Percentiles rank a stretch among this genome's conserved stretches.
phyloP scores from a whole-genome alignment of 2,329 filamentous ascomycete species.

The Cladosporium halotolerans region DNA sequence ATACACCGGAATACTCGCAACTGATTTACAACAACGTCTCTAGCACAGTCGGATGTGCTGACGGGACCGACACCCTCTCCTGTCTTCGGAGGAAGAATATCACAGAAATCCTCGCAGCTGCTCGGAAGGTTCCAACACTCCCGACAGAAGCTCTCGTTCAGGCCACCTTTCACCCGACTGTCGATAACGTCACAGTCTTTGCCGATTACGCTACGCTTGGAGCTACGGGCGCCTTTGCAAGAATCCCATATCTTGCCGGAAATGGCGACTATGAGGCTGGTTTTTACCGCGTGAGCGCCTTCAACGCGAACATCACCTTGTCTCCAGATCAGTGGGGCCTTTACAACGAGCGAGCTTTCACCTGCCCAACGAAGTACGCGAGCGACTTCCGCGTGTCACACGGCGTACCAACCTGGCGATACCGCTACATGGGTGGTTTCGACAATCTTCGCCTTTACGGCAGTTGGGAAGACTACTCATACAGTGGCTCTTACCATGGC shows the following conservation, averaged over 20 bases:
- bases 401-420: conserved; percentile 24
- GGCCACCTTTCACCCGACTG: conserved; percentile 17
- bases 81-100: conserved; percentile 17
- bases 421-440: conserved; percentile 26
- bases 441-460: conserved; percentile 16
- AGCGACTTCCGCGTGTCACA: conserved; percentile 31
- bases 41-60: conserved; percentile 26
- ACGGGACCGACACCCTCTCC: conserved; percentile 36
- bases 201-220: conserved; percentile 14
- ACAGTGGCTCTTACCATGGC: conserved; percentile 29
- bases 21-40: conserved; percentile 22
- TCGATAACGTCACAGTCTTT: conserved; percentile 20
- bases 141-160: conserved; percentile 13
- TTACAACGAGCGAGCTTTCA: conserved; percentile 15
- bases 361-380: conserved; percentile 39
- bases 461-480: conserved; percentile 9
- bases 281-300: conserved; percentile 40
- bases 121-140: conserved; percentile 9
- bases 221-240: conserved; percentile 28
- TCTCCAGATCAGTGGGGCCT: conserved; percentile 2
- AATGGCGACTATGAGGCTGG: conserved; percentile 44
- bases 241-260: conserved; percentile 37
- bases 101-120: conserved; percentile 12
- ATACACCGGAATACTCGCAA: conserved; percentile 20
- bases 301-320: conserved; percentile 3